phyloP scores from a whole-genome alignment of 192 early-diverging fungal genomes.

The Spizellomyces sp. region DNA sequence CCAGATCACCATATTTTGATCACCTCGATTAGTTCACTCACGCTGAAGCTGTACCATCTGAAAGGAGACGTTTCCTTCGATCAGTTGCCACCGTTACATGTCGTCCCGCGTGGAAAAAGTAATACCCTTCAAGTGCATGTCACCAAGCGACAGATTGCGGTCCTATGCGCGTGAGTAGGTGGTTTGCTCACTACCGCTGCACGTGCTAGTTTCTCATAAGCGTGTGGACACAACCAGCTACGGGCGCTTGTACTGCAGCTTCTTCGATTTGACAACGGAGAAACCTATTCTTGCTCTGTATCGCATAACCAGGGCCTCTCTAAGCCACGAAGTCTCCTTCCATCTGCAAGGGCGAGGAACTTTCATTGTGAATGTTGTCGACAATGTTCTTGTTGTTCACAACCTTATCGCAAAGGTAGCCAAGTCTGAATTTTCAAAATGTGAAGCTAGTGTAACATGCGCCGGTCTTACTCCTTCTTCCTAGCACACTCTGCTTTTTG shows the following conservation, averaged over 20 bases:
- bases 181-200: too few relatives aligned
- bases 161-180: constrained; percentile 14
- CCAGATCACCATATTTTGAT: constrained; percentile 18
- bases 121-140: neutral
- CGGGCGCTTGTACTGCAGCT: too few relatives aligned
- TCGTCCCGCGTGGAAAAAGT: too few relatives aligned
- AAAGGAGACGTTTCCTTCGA: neutral
- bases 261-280: too few relatives aligned
- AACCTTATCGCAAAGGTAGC: constrained; percentile 16
- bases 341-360: constrained; percentile 10
- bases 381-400: constrained; percentile 13
- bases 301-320: too few relatives aligned
- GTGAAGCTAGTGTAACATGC: neutral
- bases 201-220: too few relatives aligned
- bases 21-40: neutral
- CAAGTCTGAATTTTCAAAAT: neutral
- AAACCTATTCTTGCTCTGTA: too few relatives aligned
- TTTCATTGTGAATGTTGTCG: constrained; percentile 16
- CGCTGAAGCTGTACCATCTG: constrained; percentile 17
- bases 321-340: neutral
- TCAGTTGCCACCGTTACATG: too few relatives aligned
- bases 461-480: too few relatives aligned
- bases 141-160: constrained; percentile 13
- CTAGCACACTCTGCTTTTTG: too few relatives aligned
- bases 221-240: too few relatives aligned